These are phyloP conservation scores for Celoporthe dispersa DNA, from an alignment of 2,329 filamentous ascomycete genomes.

Conservation along the genomic window DNA sequence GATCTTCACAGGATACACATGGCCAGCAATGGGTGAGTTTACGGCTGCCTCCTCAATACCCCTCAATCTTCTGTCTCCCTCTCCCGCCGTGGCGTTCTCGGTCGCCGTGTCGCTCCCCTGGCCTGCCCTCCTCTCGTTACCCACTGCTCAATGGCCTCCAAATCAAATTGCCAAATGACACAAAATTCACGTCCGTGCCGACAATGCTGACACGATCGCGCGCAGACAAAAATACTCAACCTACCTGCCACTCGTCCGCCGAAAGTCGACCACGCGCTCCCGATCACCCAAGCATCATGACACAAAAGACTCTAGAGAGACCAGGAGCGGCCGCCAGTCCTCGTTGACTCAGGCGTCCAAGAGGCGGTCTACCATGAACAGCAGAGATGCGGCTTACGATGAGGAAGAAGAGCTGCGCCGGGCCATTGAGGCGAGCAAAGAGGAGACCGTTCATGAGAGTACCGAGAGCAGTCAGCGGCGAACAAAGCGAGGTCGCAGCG, in stretches of 20 bases:
- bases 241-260: conserved; percentile 65
- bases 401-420: conserved; percentile 88
- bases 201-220: conserved; percentile 44
- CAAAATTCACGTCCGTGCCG: conserved; percentile 21
- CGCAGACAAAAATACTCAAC: conserved; percentile 68
- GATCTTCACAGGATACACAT: conserved; percentile 85
- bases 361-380: conserved; percentile 95
- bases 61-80: too few species aligned
- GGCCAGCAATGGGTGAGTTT: conserved; percentile 81
- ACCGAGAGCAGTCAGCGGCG: conserved; percentile 64
- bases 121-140: neutral
- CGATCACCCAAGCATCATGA: conserved; percentile 58
- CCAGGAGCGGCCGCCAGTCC: conserved; percentile 59
- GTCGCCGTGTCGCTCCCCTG: neutral
- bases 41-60: neutral
- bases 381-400: conserved; percentile 90
- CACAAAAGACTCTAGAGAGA: conserved; percentile 36
- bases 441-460: conserved; percentile 64
- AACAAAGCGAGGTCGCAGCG: conserved; percentile 83
- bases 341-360: conserved; percentile 67
- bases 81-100: neutral
- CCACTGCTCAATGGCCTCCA: conserved; percentile 2
- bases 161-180: neutral
- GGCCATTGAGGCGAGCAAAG: conserved; percentile 94
- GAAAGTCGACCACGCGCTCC: conserved; percentile 60